Conservation (phyloP, 805 yeast genomes). For the Cyberlindnera samutprakarnensis region DNA sequence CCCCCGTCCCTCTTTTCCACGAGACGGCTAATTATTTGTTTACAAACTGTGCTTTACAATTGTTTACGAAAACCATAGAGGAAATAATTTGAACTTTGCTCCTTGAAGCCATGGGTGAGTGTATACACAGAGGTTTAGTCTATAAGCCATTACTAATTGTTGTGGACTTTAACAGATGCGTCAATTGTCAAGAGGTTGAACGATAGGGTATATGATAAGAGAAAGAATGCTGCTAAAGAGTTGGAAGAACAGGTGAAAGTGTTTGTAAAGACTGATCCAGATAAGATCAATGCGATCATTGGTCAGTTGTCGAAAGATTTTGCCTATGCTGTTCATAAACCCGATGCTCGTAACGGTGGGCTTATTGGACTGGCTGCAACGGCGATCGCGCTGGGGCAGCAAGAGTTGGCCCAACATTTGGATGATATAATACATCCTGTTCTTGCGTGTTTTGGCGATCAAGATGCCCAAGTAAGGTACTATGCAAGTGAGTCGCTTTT, state of each 20-base stretch:
- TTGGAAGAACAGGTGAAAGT: slow-evolving; percentile 72
- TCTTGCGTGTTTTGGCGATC: slow-evolving; percentile 91
- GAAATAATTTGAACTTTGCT: too few species aligned
- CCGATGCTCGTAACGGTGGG: slow-evolving; percentile 91
- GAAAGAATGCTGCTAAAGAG: slow-evolving; percentile 72
- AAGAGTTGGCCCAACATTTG: slow-evolving; percentile 74
- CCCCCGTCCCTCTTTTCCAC: too few species aligned
- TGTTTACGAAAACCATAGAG: too few species aligned
- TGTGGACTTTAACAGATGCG: slow-evolving; percentile 46
- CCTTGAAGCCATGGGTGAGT: slow-evolving; percentile 7
- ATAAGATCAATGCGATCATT: slow-evolving; percentile 52
- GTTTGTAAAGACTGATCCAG: slow-evolving; percentile 50
- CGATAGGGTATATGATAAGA: slow-evolving; percentile 69
- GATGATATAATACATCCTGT: slow-evolving; percentile 90
- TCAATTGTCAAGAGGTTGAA: slow-evolving; percentile 58
- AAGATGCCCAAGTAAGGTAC: slow-evolving; percentile 93
- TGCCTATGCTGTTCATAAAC: slow-evolving; percentile 77
- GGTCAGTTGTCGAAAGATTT: slow-evolving; percentile 70
- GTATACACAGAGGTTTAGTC: background rate
- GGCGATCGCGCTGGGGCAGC: slow-evolving; percentile 82
- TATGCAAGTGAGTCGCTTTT: slow-evolving; percentile 95
- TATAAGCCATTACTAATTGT: background rate
- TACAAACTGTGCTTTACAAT: too few species aligned
- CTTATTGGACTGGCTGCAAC: slow-evolving; percentile 93
- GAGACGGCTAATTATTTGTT: too few species aligned